A percentile compares a stretch with the other conserved stretches of the same genome.
These are phyloP conservation scores for Myxozyma neglecta DNA, from an alignment of 805 yeast genomes.

Conservation along the genomic window DNA sequence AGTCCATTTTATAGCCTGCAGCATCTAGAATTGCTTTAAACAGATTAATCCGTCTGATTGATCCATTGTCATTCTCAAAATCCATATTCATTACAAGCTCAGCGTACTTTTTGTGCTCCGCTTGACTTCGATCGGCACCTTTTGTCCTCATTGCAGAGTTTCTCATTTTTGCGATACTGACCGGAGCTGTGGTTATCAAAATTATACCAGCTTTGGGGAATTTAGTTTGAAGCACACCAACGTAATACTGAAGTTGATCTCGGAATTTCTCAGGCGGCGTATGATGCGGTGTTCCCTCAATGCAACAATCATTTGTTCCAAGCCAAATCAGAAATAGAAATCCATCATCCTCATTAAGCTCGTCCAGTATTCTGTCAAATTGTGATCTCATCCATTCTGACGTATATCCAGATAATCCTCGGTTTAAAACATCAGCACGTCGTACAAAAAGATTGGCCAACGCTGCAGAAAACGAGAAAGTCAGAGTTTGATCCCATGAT, in stretches of 20 bases:
- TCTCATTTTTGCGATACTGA: constrained; percentile 13
- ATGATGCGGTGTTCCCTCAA: constrained; percentile 24
- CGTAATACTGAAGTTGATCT: constrained; percentile 1
- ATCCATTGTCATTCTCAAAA: neutral
- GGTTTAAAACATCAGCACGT: constrained; percentile 30
- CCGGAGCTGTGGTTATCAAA: constrained; percentile 26
- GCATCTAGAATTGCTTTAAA: constrained; percentile 29
- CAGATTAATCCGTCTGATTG: constrained; percentile 9
- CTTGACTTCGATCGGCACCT: constrained; percentile 24
- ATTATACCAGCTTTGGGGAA: constrained; percentile 17
- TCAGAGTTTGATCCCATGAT: constrained; percentile 19
- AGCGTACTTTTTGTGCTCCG: constrained; percentile 17
- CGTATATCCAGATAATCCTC: constrained; percentile 31
- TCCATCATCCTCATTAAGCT: constrained; percentile 7
- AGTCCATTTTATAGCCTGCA: constrained; percentile 20
- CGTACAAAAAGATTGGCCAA: constrained; percentile 19
- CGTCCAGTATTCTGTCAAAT: constrained; percentile 20
- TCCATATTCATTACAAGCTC: constrained; percentile 16
- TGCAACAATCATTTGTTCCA: constrained; percentile 29
- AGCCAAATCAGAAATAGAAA: constrained; percentile 30
- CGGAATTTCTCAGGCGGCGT: constrained; percentile 8
- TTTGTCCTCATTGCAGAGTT: constrained; percentile 15
- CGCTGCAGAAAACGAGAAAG: constrained; percentile 34
- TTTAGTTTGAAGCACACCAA: neutral
- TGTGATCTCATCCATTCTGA: constrained; percentile 30